phyloP scores from a whole-genome alignment of 2,329 filamentous ascomycete genomes.

The Alternaria viburni region DNA sequence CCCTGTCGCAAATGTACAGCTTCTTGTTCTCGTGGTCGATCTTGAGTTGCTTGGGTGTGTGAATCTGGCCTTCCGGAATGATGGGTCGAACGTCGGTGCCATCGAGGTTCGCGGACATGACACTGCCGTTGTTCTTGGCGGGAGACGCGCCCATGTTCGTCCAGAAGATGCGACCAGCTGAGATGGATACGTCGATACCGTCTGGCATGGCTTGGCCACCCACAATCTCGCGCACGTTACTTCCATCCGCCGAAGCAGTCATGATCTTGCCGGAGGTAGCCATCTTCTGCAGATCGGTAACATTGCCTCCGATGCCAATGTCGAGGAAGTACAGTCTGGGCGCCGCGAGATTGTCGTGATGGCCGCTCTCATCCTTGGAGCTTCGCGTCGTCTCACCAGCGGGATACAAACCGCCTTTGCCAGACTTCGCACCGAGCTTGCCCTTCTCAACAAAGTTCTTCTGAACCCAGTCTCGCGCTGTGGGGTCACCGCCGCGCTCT shows the following conservation, averaged over 20 bases:
- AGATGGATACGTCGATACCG: slow-evolving; percentile 37
- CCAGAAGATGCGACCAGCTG: slow-evolving; percentile 38
- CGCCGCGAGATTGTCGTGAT: slow-evolving; percentile 8
- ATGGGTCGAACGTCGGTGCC: slow-evolving; percentile 55
- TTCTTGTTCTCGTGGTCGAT: slow-evolving; percentile 11
- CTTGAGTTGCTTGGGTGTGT: slow-evolving; percentile 55
- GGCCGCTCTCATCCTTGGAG: slow-evolving; percentile 19
- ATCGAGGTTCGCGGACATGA: slow-evolving; percentile 57
- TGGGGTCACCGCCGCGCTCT: slow-evolving; percentile 53
- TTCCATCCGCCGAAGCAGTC: slow-evolving; percentile 9
- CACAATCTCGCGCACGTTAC: slow-evolving; percentile 9
- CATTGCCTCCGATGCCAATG: slow-evolving; percentile 11
- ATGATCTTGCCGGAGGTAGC: slow-evolving; percentile 12
- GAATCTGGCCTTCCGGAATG: slow-evolving; percentile 48
- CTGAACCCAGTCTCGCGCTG: slow-evolving; percentile 55
- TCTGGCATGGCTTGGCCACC: slow-evolving; percentile 32
- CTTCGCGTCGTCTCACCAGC: slow-evolving; percentile 46
- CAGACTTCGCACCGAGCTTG: slow-evolving; percentile 54
- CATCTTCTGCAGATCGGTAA: neutral
- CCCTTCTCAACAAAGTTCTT: slow-evolving; percentile 55
- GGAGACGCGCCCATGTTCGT: slow-evolving; percentile 28
- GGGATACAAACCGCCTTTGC: slow-evolving; percentile 22
- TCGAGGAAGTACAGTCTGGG: slow-evolving; percentile 11
- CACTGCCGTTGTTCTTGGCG: slow-evolving; percentile 48
- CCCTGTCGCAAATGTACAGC: slow-evolving; percentile 48